A percentile compares a stretch with the other conserved stretches of the same genome.
These are phyloP conservation scores for Eucalyptus erythrocorys DNA, from an alignment of 345 rosid species.

Conservation along the genomic window DNA sequence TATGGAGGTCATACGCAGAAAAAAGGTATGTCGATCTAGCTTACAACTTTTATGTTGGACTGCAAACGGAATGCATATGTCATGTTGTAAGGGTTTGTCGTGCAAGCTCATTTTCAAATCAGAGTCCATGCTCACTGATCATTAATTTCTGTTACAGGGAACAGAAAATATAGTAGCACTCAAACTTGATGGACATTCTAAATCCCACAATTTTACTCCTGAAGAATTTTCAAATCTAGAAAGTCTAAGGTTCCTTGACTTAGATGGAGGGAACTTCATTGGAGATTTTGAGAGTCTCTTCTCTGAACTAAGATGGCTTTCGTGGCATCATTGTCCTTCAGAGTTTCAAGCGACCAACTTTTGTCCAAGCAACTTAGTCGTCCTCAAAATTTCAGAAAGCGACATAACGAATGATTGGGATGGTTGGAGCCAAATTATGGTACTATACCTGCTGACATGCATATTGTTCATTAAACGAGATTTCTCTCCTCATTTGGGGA, in stretches of 20 bases:
- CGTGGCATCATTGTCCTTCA: neutral
- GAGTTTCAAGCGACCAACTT: neutral
- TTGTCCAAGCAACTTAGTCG: neutral
- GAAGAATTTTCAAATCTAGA: neutral
- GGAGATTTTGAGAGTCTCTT: too few relatives aligned
- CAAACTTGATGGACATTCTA: neutral
- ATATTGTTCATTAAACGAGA: neutral
- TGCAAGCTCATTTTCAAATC: too few relatives aligned
- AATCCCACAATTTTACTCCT: neutral
- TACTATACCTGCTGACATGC: neutral
- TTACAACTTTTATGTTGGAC: too few relatives aligned
- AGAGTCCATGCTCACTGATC: too few relatives aligned
- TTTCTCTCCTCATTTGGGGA: too few relatives aligned
- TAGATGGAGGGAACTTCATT: too few relatives aligned
- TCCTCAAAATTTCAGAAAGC: neutral
- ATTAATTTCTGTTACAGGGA: neutral
- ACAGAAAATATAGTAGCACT: neutral
- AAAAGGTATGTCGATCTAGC: too few relatives aligned
- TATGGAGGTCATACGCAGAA: too few relatives aligned
- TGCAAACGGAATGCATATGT: too few relatives aligned
- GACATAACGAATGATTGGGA: neutral
- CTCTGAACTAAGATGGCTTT: neutral
- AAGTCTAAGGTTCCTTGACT: neutral
- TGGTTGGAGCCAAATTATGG: neutral
- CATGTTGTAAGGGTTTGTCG: too few relatives aligned